Percentiles rank a stretch among this genome's conserved stretches.
Conservation (phyloP, 441 rosid genomes). For the Kokia cookei region DNA sequence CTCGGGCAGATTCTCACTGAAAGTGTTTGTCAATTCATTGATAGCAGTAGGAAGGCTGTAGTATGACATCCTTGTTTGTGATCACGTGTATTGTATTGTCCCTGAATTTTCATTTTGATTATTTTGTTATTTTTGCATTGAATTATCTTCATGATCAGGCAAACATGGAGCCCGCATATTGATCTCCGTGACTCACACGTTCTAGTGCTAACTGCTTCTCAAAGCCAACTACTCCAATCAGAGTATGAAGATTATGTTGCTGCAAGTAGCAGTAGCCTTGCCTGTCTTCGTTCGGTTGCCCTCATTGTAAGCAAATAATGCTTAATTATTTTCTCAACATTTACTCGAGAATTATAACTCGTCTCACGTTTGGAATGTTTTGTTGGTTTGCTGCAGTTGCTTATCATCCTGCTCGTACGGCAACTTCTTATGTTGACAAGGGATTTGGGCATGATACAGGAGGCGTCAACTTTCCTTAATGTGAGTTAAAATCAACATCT, state of each 20-base stretch:
- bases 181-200: conserved; percentile 53
- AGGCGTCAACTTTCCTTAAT: conserved; percentile 33
- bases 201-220: conserved; percentile 53
- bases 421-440: conserved; percentile 43
- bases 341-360: neutral
- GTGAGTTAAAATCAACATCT: conserved; percentile 20
- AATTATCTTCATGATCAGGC: conserved; percentile 24
- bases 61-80: neutral
- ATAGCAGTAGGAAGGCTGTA: neutral
- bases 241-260: conserved; percentile 55
- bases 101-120: neutral
- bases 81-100: neutral
- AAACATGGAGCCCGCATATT: conserved; percentile 49
- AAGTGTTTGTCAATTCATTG: neutral
- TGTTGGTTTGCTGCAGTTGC: conserved; percentile 29
- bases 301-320: conserved; percentile 34
- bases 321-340: neutral
- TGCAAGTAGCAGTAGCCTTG: conserved; percentile 42
- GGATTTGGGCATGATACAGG: conserved; percentile 37
- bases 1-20: neutral
- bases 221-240: conserved; percentile 42
- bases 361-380: conserved; percentile 2
- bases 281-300: conserved; percentile 55
- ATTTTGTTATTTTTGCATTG: neutral
- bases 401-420: conserved; percentile 43